Conservation (phyloP, 345 rosid genomes). For the Luvunga scandens region DNA sequence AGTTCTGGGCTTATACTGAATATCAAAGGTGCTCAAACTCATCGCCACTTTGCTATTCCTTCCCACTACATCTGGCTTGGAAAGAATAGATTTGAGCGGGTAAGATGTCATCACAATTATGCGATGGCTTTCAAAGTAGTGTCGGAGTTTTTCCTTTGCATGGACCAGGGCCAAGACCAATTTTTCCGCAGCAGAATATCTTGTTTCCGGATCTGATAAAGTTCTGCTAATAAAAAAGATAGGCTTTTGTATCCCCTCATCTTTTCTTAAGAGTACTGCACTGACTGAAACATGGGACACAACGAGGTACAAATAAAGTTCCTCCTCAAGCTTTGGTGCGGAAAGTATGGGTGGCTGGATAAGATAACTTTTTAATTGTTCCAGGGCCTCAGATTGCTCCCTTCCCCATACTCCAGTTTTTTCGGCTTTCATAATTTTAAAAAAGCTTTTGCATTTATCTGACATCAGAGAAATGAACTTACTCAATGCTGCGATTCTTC, state of each 20-base stretch:
- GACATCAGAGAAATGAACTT: too few species aligned
- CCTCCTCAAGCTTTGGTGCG: neutral
- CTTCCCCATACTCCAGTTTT: accelerated
- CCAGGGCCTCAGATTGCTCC: accelerated
- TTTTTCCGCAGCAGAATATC: neutral
- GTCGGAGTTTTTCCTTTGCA: neutral
- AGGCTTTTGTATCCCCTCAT: neutral
- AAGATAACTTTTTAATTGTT: too few species aligned
- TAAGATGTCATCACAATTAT: too few species aligned
- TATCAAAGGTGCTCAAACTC: too few species aligned
- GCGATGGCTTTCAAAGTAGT: neutral
- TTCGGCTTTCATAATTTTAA: too few species aligned
- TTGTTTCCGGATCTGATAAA: neutral
- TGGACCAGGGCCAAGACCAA: too few species aligned
- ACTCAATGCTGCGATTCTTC: neutral
- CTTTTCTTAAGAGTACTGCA: neutral
- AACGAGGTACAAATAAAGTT: neutral
- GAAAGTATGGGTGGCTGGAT: too few species aligned
- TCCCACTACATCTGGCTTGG: too few species aligned
- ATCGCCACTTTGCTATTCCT: too few species aligned
- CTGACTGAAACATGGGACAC: neutral
- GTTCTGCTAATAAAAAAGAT: neutral
- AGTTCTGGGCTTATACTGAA: neutral
- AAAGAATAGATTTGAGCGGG: neutral
- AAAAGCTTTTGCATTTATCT: too few species aligned